phyloP scores from a whole-genome alignment of 2,329 filamentous ascomycete genomes.

The Botryosphaeria dothidea region DNA sequence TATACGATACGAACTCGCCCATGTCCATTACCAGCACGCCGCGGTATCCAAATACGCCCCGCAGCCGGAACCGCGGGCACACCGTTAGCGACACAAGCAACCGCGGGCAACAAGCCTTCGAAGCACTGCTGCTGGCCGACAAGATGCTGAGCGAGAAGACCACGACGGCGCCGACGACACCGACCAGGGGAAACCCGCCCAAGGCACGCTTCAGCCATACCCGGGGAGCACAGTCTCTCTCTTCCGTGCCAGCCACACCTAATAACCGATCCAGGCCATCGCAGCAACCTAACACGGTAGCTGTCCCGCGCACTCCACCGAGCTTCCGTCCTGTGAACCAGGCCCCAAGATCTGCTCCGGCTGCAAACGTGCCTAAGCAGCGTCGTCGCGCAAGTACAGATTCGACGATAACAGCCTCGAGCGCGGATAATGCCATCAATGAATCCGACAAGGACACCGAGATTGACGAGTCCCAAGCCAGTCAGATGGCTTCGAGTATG shows the following conservation, averaged over 20 bases:
- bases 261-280: constrained; percentile 53
- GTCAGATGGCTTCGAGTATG: constrained; percentile 74
- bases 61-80: constrained; percentile 8
- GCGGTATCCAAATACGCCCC: constrained; percentile 31
- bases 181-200: constrained; percentile 53
- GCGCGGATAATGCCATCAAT: constrained; percentile 49
- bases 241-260: constrained; percentile 80
- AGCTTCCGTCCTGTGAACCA: constrained; percentile 47
- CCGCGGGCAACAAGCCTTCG: constrained; percentile 65
- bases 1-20: constrained; percentile 67
- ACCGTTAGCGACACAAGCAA: constrained; percentile 28
- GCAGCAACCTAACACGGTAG: constrained; percentile 57
- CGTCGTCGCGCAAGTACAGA: constrained; percentile 69
- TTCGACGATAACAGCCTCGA: constrained; percentile 46
- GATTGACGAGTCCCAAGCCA: constrained; percentile 73
- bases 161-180: constrained; percentile 73
- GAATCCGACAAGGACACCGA: constrained; percentile 65
- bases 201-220: constrained; percentile 63
- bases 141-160: constrained; percentile 79
- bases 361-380: constrained; percentile 37
- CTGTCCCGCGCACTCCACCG: constrained; percentile 55
- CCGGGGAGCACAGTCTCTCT: constrained; percentile 78
- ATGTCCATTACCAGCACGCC: constrained; percentile 53
- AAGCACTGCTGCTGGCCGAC: constrained; percentile 70
- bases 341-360: constrained; percentile 44